phyloP scores from a whole-genome alignment of 257 asterid genomes.

The Solanum lignicaule region DNA sequence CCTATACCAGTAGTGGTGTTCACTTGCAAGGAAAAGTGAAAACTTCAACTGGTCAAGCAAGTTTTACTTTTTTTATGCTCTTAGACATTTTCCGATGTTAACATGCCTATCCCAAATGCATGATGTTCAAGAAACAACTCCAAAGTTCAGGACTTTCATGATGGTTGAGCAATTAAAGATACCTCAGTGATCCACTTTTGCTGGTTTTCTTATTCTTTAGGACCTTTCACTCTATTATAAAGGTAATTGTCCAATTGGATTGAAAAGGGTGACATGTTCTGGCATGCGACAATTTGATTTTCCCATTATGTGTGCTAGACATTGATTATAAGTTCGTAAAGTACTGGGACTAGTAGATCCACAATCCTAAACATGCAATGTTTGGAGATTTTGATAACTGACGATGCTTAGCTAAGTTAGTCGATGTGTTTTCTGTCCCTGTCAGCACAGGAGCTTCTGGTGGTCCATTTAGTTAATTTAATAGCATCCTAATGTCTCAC shows the following conservation, averaged over 20 bases:
- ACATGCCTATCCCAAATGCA: background rate
- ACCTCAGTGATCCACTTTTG: background rate
- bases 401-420: background rate
- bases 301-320: background rate
- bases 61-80: background rate
- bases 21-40: background rate
- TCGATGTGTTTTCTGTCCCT: background rate
- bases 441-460: background rate
- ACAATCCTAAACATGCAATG: background rate
- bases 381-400: background rate
- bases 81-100: background rate
- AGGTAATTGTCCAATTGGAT: background rate
- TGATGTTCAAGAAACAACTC: background rate
- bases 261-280: background rate
- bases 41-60: background rate
- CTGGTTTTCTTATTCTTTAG: background rate
- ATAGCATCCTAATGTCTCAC: background rate
- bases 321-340: background rate
- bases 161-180: background rate
- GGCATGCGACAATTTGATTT: background rate
- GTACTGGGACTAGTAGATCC: background rate
- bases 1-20: background rate
- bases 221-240: background rate
- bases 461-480: background rate
- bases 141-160: background rate